These are phyloP conservation scores for Psilocybe cyanescens DNA, from an alignment of 768 basidiomycete species.

Conservation along the genomic window DNA sequence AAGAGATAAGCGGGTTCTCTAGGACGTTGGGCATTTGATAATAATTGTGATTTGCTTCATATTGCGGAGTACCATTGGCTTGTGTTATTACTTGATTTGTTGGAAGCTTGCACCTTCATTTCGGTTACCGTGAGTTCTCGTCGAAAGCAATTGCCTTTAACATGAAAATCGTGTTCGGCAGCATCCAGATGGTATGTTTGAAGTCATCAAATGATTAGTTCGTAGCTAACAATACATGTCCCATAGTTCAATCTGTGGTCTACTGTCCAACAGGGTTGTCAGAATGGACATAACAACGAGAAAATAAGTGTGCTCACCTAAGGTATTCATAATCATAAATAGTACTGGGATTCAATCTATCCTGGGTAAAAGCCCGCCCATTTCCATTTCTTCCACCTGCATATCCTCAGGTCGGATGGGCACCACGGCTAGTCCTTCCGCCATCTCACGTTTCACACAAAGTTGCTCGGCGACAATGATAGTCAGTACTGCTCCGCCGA, in stretches of 20 bases:
- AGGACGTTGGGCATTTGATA: too few species aligned
- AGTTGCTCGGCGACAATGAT: conserved; percentile 89
- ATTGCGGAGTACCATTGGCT: too few species aligned
- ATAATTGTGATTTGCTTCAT: too few species aligned
- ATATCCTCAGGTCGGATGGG: conserved; percentile 57
- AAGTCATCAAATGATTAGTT: conserved; percentile 8
- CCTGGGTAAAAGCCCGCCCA: conserved; percentile 46
- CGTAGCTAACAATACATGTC: conserved; percentile 22
- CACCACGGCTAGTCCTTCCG: conserved; percentile 71
- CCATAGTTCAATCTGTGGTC: conserved; percentile 12
- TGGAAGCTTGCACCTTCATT: too few species aligned
- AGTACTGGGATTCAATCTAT: conserved; percentile 34
- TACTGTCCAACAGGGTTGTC: background rate
- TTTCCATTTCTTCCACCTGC: conserved; percentile 62
- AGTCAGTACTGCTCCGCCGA: conserved; percentile 70
- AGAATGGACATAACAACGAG: background rate
- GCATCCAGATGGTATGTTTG: background rate
- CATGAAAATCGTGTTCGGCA: background rate
- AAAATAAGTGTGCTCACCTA: conserved; percentile 12
- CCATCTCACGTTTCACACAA: conserved; percentile 90
- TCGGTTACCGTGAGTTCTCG: too few species aligned
- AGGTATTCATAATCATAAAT: conserved; percentile 5
- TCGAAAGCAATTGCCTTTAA: background rate
- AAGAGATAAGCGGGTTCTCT: too few species aligned
- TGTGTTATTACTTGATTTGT: too few species aligned